Evolutionary conservation across 768 basidiomycete genomes (phyloP).

Genomic region (Boletus coccyginus): DNA sequence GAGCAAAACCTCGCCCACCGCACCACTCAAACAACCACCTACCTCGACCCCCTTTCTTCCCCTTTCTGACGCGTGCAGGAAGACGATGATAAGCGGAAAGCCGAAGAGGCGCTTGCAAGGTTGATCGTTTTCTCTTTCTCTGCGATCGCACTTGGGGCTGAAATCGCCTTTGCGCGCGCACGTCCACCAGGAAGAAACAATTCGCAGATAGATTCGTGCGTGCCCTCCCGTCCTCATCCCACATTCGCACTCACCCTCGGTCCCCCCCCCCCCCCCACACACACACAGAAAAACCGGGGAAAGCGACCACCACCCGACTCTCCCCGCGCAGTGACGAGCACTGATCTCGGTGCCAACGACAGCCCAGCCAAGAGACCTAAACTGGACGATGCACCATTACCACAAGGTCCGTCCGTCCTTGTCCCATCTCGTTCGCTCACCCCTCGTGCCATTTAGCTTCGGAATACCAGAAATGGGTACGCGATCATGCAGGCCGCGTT

Average conservation of each 20-base stretch:
- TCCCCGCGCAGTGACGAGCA: conserved; percentile 30
- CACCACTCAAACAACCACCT: no score
- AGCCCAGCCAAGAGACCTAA: conserved; percentile 41
- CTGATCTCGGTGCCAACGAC: conserved; percentile 29
- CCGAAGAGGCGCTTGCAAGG: conserved; percentile 51
- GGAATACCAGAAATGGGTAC: conserved; percentile 43
- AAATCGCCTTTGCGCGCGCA: background rate
- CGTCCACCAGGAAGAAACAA: conserved; percentile 46
- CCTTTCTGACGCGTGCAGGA: conserved; percentile 35
- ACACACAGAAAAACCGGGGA: conserved; percentile 54
- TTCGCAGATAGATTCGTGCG: conserved; percentile 64
- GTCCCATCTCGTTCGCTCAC: background rate
- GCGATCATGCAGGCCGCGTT: conserved; percentile 32
- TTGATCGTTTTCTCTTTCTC: conserved; percentile 24
- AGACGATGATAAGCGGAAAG: conserved; percentile 56
- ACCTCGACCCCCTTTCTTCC: background rate
- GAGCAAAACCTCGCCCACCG: conserved; percentile 2
- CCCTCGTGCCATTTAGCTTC: background rate
- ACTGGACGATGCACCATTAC: conserved; percentile 14
- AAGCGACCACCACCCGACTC: conserved; percentile 49
- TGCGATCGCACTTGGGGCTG: background rate
- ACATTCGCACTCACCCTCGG: background rate
- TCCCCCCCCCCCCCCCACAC: no score
- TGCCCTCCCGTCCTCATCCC: conserved; percentile 5
- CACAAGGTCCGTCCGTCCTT: conserved; percentile 30